Base-by-base conservation (phyloP, 2,329 filamentous ascomycete genomes). In the Aspergillus alliaceus region DNA sequence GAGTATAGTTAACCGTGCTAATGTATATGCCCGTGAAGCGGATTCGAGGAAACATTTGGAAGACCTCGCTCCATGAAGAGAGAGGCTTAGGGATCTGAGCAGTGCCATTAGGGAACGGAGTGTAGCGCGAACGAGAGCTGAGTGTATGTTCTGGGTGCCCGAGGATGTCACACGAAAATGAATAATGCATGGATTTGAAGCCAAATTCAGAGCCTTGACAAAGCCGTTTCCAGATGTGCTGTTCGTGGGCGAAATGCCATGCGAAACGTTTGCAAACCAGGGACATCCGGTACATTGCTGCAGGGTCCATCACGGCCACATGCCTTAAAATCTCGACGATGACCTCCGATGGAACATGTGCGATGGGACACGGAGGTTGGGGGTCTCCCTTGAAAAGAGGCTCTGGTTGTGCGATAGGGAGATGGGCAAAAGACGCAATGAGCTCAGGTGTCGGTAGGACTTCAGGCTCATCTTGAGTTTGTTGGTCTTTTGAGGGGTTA, bases 11-110 rank as follows among this genome's bases (percentile, higher is more conserved):
- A 58, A 96, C 92, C 0, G 93, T 98, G 73, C 87, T 91, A 74
- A 99, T 98, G 78, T 99, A 99, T 75, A 91, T 90, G 25, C 95
- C 95, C 68, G 95, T 95, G 80, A 96, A 99, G 57, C 95, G 90
- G 59, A 98, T 83, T 42, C 95, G 88, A 2, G 95, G 93, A 14
- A 92, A 89, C 5, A 81, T 79, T 37, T 89, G 90, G 78, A 96
- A 96, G 79, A 96, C 90, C 53, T 59, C 85, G 74, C 69, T 79
- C 80, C 82, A 89, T 80, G 58, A 81, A 66, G 32, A 87, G 71
- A 76, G 59, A 1, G 75, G 69, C 27, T 64, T 63, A 0, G 75
- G 75, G 2, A 77, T 67, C 42, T 74, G 64, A 3, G 68, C 60
- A 4, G 54, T 46, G 12, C 59, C 64, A 3, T 39, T 60, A 6